phyloP scores from a whole-genome alignment of 495 filamentous ascomycete species.

The Beverwykella pulmonaria region DNA sequence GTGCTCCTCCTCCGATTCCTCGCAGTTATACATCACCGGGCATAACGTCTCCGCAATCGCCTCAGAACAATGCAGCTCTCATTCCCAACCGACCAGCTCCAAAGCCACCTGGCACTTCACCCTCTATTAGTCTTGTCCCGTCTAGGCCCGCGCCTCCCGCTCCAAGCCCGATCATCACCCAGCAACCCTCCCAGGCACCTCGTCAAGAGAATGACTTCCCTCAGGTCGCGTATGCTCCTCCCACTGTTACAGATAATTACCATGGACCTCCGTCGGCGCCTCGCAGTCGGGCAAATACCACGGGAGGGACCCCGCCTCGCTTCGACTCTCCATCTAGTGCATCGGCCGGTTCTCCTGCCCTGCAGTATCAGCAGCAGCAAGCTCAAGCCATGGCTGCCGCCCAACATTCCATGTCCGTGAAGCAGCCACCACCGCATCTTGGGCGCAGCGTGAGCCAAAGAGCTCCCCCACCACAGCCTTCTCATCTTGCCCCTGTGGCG shows the following conservation, averaged over 20 bases:
- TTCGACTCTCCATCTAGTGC: conserved; percentile 42
- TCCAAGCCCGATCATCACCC: conserved; percentile 35
- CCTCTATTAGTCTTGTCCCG: conserved; percentile 46
- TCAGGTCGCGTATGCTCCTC: conserved; percentile 42
- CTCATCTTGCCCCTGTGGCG: conserved; percentile 39
- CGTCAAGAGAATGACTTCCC: conserved; percentile 42
- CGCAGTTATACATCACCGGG: conserved; percentile 51
- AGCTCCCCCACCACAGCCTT: conserved; percentile 43
- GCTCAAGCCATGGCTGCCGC: conserved; percentile 75
- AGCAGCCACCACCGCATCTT: conserved; percentile 20
- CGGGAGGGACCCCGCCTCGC: conserved; percentile 37
- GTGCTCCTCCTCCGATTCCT: conserved; percentile 89
- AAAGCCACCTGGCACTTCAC: conserved; percentile 54
- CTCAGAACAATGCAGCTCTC: conserved; percentile 60
- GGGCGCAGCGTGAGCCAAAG: conserved; percentile 71
- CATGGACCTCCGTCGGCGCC: conserved; percentile 49
- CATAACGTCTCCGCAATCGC: conserved; percentile 50
- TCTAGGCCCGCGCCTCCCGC: conserved; percentile 48
- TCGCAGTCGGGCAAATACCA: conserved; percentile 47
- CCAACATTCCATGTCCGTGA: conserved; percentile 66
- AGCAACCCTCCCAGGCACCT: conserved; percentile 20
- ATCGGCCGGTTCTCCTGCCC: conserved; percentile 44
- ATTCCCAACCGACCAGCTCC: conserved; percentile 69
- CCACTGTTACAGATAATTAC: conserved; percentile 48
- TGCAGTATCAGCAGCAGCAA: conserved; percentile 83